A percentile compares a stretch with the other conserved stretches of the same genome.
These are phyloP conservation scores for Collybiopsis luxurians DNA, from an alignment of 768 basidiomycete genomes.

Conservation along the genomic window DNA sequence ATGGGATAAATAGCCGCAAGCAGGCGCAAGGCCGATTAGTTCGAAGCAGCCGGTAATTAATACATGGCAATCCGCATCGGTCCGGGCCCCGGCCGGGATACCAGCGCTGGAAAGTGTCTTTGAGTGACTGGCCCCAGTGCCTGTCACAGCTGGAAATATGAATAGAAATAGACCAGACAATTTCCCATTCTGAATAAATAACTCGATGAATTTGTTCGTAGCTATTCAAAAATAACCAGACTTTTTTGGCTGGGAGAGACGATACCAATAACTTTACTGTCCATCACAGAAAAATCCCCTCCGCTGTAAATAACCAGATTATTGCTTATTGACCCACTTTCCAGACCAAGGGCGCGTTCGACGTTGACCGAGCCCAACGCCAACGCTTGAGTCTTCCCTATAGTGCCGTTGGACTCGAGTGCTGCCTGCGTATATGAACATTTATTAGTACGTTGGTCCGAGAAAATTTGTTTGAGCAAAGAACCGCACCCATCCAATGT, in stretches of 20 bases:
- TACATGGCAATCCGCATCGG: too few relatives aligned
- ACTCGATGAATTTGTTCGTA: background rate
- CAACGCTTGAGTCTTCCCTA: slow-evolving; percentile 35
- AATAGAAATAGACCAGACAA: too few relatives aligned
- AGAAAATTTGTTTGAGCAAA: background rate
- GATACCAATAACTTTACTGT: slow-evolving; percentile 29
- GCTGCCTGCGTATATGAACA: slow-evolving; percentile 23
- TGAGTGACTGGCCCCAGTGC: too few relatives aligned
- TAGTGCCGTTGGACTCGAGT: slow-evolving; percentile 35
- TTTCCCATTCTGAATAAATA: background rate
- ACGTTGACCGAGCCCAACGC: slow-evolving; percentile 40
- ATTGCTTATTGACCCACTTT: slow-evolving; percentile 2
- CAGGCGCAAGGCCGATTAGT: too few relatives aligned
- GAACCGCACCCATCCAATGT: slow-evolving; percentile 49
- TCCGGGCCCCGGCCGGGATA: too few relatives aligned
- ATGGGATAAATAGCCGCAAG: too few relatives aligned
- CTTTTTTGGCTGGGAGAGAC: slow-evolving; percentile 20
- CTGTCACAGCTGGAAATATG: too few relatives aligned
- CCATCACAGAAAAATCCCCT: slow-evolving; percentile 25
- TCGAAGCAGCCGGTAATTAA: too few relatives aligned
- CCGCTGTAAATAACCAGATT: slow-evolving; percentile 27
- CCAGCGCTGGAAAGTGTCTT: too few relatives aligned
- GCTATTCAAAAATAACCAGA: slow-evolving; percentile 23
- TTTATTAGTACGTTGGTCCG: background rate
- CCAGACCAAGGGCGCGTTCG: slow-evolving; percentile 38